Evolutionary conservation across 176 grass and related monocot genomes (phyloP).

Genomic region (Musa schizocarpa): DNA sequence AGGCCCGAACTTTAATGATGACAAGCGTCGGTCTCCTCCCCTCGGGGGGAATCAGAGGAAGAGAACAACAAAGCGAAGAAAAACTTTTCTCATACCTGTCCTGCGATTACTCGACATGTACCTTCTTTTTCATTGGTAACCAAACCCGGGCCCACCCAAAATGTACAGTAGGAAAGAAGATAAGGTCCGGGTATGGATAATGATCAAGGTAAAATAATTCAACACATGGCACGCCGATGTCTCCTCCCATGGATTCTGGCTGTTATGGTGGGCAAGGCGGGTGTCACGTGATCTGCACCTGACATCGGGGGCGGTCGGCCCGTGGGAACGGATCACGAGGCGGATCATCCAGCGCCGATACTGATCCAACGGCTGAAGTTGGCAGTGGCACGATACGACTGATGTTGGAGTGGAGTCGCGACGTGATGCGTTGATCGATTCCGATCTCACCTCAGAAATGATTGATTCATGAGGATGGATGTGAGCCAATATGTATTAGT

Average conservation of each 20-base stretch:
- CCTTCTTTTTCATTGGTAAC: neutral
- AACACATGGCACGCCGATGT: too few relatives aligned
- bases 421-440: too few relatives aligned
- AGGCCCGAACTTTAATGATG: neutral
- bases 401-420: too few relatives aligned
- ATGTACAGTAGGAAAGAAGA: too few relatives aligned
- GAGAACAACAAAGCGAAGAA: neutral
- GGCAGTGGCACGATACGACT: too few relatives aligned
- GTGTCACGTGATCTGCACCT: neutral
- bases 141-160: neutral
- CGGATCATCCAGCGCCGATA: neutral
- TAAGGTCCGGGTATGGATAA: too few relatives aligned
- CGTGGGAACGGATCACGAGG: neutral
- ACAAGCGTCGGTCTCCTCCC: neutral
- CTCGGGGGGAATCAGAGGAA: conserved; percentile 11
- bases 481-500: too few relatives aligned
- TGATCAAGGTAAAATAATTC: too few relatives aligned
- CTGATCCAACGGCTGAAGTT: neutral
- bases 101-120: fast-evolving
- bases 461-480: too few relatives aligned
- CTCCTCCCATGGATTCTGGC: too few relatives aligned
- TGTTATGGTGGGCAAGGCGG: too few relatives aligned
- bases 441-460: too few relatives aligned
- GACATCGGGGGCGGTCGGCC: neutral
- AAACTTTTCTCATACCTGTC: neutral